phyloP scores from a whole-genome alignment of 176 grass and related monocot genomes.

The Avena eriantha region DNA sequence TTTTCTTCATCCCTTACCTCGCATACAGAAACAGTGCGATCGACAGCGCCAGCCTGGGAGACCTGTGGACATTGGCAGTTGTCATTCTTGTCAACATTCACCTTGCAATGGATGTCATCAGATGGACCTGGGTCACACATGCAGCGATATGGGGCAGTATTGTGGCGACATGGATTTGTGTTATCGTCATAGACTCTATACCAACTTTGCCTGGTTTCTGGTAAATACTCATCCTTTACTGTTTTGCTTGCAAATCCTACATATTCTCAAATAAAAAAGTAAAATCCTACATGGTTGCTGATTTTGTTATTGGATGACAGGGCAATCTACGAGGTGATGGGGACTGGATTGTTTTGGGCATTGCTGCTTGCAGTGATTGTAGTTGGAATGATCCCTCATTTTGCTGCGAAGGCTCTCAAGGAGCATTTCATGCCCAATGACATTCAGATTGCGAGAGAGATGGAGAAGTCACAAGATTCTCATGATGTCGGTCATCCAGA shows the following conservation, averaged over 20 bases:
- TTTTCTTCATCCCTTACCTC: conserved; percentile 90
- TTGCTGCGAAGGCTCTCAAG: conserved; percentile 63
- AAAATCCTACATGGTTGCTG: conserved; percentile 30
- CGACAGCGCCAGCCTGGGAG: conserved; percentile 77
- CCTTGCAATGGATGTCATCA: conserved; percentile 85
- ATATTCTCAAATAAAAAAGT: not conserved
- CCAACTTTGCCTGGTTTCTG: conserved; percentile 78
- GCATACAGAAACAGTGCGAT: conserved; percentile 78
- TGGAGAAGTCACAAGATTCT: conserved; percentile 69
- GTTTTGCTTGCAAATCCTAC: conserved; percentile 22
- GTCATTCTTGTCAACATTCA: conserved; percentile 97
- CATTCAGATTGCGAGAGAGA: conserved; percentile 89
- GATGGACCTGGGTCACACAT: conserved; percentile 93
- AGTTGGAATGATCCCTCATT: conserved; percentile 85
- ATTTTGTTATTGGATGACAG: conserved; percentile 57
- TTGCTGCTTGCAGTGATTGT: conserved; percentile 71
- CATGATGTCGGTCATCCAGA: conserved; percentile 46
- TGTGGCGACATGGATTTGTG: conserved; percentile 78
- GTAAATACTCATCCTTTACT: conserved; percentile 42
- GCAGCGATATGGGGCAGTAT: conserved; percentile 92
- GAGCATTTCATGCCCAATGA: conserved; percentile 80
- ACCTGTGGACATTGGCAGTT: conserved; percentile 78
- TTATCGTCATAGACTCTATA: conserved; percentile 87
- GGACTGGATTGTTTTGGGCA: conserved; percentile 80
- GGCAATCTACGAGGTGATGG: conserved; percentile 84